These are phyloP conservation scores for Raffaelea ambrosiae DNA, from an alignment of 2,329 filamentous ascomycete genomes.

Conservation along the genomic window DNA sequence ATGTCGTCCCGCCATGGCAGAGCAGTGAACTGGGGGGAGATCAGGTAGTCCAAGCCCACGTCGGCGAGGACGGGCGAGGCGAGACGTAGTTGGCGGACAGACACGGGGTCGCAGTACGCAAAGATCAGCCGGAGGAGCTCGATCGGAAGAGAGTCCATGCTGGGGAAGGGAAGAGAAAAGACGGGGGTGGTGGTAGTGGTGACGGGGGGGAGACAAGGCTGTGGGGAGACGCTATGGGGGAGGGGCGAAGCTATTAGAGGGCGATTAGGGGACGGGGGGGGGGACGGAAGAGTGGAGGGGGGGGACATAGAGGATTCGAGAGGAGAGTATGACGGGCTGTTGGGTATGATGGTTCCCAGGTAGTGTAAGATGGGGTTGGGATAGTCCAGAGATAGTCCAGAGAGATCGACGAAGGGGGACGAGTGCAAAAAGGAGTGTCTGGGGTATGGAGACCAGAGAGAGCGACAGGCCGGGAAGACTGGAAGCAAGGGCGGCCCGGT, in stretches of 20 bases:
- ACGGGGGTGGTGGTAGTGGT: background rate
- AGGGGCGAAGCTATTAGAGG: background rate
- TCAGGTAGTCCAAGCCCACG: constrained; percentile 33
- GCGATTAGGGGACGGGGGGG: no score
- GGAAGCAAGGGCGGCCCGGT: background rate
- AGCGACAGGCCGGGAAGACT: background rate
- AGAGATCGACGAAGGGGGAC: no score
- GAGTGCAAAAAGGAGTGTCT: no score
- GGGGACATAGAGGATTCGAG: background rate
- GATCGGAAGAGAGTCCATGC: constrained; percentile 19
- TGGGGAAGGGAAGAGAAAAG: constrained; percentile 5
- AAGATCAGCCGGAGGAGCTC: constrained; percentile 31
- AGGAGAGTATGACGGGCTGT: background rate
- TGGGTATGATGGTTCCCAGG: no score
- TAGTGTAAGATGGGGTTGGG: background rate
- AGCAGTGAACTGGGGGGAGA: constrained; percentile 30
- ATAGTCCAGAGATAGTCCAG: background rate
- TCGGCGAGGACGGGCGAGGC: constrained; percentile 27
- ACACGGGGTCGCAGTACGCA: constrained; percentile 26
- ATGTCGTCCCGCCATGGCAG: constrained; percentile 38
- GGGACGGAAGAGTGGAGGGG: background rate
- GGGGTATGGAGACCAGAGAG: no score
- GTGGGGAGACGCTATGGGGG: background rate
- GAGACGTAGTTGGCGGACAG: constrained; percentile 32
- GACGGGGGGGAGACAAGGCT: background rate